Base-by-base conservation (phyloP, 2,329 filamentous ascomycete genomes). In the Penicillium hesseltinei region DNA sequence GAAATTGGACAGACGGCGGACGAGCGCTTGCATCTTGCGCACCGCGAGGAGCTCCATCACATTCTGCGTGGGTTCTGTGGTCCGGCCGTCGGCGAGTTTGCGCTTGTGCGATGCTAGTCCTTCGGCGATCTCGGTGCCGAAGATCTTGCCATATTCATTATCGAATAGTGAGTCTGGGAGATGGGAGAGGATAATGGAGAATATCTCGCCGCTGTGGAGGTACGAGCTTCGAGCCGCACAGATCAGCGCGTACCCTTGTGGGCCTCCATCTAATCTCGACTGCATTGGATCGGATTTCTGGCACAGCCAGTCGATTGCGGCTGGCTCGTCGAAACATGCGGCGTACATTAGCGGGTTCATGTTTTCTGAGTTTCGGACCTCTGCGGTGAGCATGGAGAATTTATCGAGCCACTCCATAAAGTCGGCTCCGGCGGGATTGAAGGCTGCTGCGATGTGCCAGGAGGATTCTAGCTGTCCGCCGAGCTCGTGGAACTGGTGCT, bases 371-470 rank as follows among this genome's bases (percentile, higher is more conserved):
- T 55, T 55, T 4, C 46, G 45, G 31, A 29, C 17, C 1, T 42
- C 38, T 13, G 53, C 21, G 2, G 8, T 29, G n/a, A 55, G 53
- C 21, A 49, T 29, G 21, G 53, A 55, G n/a, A 43, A 51, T 25
- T 55, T 51, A 10, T 35, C 21, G n/a, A 55, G 53, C 36, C 46
- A 55, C 1, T 35, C 9, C 45, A 55, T 43, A 9, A 55, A 51
- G 0, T 19, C 29, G 6, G 19, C 27, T n/a, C 45, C 53, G 5
- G 31, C 27, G 13, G 53, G 53, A 13, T 55, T 55, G 38, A 55
- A 55, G 3, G 53, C 46, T 44, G 53, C 53, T 21, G 53, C 53
- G 23, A 55, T 55, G n/a, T 55, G 53, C 53, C 53, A 55, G 29
- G 53, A 55, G 3, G 45, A 35, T 19, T 55, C 53, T n/a, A 55